A percentile compares a stretch with the other conserved stretches of the same genome.
Conservation (phyloP, 2,329 filamentous ascomycete species). For the Beauveria australis region DNA sequence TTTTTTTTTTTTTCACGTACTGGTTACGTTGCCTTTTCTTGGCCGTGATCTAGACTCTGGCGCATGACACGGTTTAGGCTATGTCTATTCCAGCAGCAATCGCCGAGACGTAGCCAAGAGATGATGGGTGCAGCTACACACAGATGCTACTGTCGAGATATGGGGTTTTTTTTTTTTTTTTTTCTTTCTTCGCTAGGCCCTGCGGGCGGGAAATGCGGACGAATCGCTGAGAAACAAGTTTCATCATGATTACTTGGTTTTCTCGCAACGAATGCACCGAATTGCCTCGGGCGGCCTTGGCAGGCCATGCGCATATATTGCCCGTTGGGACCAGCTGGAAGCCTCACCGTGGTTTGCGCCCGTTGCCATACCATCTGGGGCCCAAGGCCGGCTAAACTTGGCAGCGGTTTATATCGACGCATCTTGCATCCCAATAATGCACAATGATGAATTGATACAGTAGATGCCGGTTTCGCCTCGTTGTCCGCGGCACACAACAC, state of each 20-base stretch:
- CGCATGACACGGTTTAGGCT: background rate
- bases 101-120: background rate
- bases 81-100: background rate
- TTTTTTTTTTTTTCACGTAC: background rate
- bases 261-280: too few species aligned
- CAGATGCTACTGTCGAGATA: background rate
- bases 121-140: background rate
- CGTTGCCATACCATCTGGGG: background rate
- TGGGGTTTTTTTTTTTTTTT: background rate
- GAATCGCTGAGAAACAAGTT: background rate
- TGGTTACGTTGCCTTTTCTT: background rate
- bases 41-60: background rate
- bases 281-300: too few species aligned
- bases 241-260: too few species aligned
- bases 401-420: background rate
- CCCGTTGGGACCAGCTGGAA: background rate
- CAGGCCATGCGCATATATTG: too few species aligned
- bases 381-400: background rate
- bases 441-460: background rate
- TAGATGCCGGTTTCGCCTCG: background rate
- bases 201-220: background rate
- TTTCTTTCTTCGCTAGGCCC: background rate
- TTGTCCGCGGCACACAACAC: background rate
- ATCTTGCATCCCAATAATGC: background rate
- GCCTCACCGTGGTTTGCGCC: background rate